A percentile compares a stretch with the other conserved stretches of the same genome.
Conservation (phyloP, 306 rosid species). For the Inga leiocalycina region DNA sequence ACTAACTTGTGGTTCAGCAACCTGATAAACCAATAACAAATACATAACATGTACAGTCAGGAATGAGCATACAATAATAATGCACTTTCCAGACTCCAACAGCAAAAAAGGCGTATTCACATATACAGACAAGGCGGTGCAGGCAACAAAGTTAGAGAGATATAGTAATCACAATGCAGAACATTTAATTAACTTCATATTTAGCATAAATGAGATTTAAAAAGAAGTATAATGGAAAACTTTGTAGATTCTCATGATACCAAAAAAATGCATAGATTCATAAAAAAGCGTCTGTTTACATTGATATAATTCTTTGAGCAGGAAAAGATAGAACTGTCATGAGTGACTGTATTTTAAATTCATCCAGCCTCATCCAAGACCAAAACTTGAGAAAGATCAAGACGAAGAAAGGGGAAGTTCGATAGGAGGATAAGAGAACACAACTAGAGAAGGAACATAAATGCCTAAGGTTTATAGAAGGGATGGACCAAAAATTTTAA, state of each 20-base stretch:
- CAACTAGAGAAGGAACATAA: no score
- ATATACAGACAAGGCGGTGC: not conserved
- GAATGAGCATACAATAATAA: not conserved
- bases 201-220: no score
- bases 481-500: not conserved
- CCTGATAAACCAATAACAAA: constrained; percentile 46
- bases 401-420: no score
- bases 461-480: no score
- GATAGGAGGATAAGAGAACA: no score
- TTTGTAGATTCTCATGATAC: not conserved
- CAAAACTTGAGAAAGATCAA: no score
- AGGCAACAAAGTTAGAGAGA: no score
- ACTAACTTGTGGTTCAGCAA: constrained; percentile 80
- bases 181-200: no score
- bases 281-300: not conserved
- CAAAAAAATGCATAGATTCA: not conserved
- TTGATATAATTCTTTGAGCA: not conserved
- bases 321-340: not conserved
- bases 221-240: not conserved
- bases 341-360: not conserved
- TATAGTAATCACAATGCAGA: no score
- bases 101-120: not conserved
- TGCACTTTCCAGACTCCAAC: not conserved
- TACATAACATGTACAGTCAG: not conserved
- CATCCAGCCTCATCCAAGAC: not conserved